Evolutionary conservation across 1,139 yeast species (phyloP).

Genomic region (Scheffersomyces cryptocercus): DNA sequence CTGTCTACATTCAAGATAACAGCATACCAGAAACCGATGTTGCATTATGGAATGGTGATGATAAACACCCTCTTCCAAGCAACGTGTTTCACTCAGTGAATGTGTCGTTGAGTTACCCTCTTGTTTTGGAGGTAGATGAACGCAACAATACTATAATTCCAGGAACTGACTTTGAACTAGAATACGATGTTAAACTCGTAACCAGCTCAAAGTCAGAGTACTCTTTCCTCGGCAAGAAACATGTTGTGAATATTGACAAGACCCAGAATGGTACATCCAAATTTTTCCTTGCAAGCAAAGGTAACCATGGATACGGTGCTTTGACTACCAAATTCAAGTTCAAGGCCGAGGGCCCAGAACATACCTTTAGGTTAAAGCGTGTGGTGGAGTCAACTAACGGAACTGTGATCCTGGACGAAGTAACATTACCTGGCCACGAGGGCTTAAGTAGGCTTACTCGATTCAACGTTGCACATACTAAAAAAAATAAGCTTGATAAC

Average conservation of each 20-base stretch:
- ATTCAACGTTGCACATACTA: too few species aligned
- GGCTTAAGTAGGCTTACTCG: too few species aligned
- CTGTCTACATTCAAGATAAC: conserved; percentile 17
- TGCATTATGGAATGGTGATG: neutral
- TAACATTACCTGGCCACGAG: too few species aligned
- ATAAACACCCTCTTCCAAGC: neutral
- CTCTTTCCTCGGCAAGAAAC: conserved; percentile 15
- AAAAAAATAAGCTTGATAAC: too few species aligned
- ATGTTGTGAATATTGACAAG: conserved; percentile 18
- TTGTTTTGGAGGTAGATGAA: conserved; percentile 16
- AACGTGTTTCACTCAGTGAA: conserved; percentile 2
- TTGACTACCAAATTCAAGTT: conserved; percentile 39
- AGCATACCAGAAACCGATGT: neutral
- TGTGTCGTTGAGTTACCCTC: conserved; percentile 22
- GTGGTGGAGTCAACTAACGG: conserved; percentile 45
- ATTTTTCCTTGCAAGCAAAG: conserved; percentile 44
- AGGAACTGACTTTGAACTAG: conserved; percentile 15
- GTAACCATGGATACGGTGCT: conserved; percentile 54
- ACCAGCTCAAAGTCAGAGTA: neutral
- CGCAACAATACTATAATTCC: conserved; percentile 7
- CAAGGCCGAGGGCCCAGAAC: conserved; percentile 27
- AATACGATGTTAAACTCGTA: conserved; percentile 19
- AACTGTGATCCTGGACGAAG: conserved; percentile 27
- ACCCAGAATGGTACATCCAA: conserved; percentile 49
- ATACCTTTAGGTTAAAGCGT: conserved; percentile 33